These are phyloP conservation scores for Neospora caninum DNA, from an alignment of 169 alveolate genomes.

Conservation along the genomic window DNA sequence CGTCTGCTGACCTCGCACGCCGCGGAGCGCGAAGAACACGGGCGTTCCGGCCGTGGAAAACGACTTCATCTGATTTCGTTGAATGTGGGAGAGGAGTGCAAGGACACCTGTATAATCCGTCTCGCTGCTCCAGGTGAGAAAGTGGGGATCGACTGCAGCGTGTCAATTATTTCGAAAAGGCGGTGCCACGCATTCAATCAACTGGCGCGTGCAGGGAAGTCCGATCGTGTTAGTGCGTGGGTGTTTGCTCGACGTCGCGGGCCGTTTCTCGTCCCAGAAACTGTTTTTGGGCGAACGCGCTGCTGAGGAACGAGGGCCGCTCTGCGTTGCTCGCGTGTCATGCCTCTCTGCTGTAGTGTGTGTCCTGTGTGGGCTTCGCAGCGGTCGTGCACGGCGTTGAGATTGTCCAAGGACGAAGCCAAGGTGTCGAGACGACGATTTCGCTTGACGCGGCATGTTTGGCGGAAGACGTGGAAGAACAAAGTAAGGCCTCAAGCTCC, in stretches of 20 bases:
- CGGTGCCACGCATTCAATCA: no score
- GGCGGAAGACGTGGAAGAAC: neutral
- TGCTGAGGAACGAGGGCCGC: no score
- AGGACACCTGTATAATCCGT: neutral
- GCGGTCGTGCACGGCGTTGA: neutral
- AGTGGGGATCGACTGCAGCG: no score
- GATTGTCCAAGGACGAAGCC: neutral
- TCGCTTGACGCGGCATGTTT: neutral
- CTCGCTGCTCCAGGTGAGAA: neutral
- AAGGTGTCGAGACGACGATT: neutral
- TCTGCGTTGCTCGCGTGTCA: no score
- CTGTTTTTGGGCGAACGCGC: no score
- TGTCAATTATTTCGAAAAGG: no score
- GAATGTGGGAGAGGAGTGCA: neutral
- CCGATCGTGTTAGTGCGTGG: no score
- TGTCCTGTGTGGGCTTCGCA: neutral
- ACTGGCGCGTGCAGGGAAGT: no score
- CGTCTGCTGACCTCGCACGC: neutral
- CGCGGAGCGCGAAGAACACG: neutral
- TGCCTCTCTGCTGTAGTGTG: no score
- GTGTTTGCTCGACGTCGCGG: no score
- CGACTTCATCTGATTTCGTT: neutral
- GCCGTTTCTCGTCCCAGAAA: no score
- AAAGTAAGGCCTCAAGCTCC: neutral
- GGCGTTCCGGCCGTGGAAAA: neutral